These are phyloP conservation scores for Macrolepiota fuliginosa DNA, from an alignment of 768 basidiomycete species.

Conservation along the genomic window DNA sequence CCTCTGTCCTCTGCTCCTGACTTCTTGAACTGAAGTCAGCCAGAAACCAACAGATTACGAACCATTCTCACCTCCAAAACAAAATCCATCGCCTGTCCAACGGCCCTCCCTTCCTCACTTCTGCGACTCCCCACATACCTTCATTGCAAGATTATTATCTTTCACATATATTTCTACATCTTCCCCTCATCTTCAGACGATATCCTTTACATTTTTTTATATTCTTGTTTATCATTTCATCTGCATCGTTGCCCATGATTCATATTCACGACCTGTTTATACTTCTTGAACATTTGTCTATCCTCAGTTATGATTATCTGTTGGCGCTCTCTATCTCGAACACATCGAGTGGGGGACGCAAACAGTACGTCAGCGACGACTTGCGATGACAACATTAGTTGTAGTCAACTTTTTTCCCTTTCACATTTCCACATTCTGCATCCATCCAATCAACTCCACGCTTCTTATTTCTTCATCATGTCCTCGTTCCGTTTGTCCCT, in stretches of 20 bases:
- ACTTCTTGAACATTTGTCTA: conserved; percentile 17
- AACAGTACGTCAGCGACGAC: conserved; percentile 8
- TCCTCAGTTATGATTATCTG: conserved; percentile 1
- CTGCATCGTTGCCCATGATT: conserved; percentile 14
- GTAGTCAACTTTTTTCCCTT: conserved; percentile 10
- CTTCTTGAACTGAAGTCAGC: conserved; percentile 42
- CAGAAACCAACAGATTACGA: not conserved
- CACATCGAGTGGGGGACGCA: not conserved
- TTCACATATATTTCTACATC: conserved; percentile 20
- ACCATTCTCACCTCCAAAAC: conserved; percentile 13
- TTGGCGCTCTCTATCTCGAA: not conserved
- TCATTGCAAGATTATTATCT: not conserved
- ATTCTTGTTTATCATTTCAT: conserved; percentile 14
- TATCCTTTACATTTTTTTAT: conserved; percentile 16
- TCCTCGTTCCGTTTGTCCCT: conserved; percentile 21
- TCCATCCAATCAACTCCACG: not conserved
- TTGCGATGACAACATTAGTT: conserved; percentile 16
- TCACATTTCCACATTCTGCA: conserved; percentile 15
- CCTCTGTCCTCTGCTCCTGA: conserved; percentile 46
- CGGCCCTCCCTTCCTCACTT: conserved; percentile 7
- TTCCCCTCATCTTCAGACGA: conserved; percentile 23
- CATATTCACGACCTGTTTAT: conserved; percentile 15
- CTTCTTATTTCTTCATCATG: conserved; percentile 2
- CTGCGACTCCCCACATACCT: not conserved
- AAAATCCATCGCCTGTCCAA: conserved; percentile 12